Percentiles rank a stretch among this genome's conserved stretches.
Conservation (phyloP, 2,329 filamentous ascomycete genomes). For the Fusarium floridanum region DNA sequence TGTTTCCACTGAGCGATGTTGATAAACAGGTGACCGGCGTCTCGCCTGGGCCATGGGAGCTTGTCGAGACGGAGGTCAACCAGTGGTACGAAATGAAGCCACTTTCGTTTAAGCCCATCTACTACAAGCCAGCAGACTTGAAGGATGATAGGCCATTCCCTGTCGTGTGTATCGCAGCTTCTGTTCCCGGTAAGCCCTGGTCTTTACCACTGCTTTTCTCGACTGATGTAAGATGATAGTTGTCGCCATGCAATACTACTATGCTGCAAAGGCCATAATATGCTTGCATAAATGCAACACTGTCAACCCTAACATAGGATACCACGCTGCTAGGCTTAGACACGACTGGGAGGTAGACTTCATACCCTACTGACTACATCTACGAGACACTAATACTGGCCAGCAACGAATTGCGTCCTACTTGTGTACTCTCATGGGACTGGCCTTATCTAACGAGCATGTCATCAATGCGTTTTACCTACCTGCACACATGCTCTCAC, state of each 20-base stretch:
- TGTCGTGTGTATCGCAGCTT: neutral
- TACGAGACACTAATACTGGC: neutral
- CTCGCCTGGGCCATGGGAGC: neutral
- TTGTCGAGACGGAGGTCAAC: neutral
- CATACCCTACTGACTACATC: accelerated
- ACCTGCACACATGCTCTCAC: neutral
- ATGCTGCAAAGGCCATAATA: neutral
- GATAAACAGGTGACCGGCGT: neutral
- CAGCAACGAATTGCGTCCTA: neutral
- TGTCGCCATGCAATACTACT: neutral
- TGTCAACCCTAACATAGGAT: neutral
- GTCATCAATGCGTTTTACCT: neutral
- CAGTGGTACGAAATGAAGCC: neutral
- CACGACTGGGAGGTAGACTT: neutral
- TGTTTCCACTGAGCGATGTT: neutral
- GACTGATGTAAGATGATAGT: neutral
- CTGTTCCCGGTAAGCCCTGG: neutral
- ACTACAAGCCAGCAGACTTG: neutral
- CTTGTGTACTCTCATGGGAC: neutral
- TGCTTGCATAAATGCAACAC: neutral
- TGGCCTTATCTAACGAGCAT: neutral
- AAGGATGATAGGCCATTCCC: neutral
- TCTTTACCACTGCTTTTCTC: neutral
- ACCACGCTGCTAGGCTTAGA: neutral
- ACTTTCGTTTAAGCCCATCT: neutral